Conservation (phyloP, 1,284 basidiomycete genomes). For the Malassezia equina region DNA sequence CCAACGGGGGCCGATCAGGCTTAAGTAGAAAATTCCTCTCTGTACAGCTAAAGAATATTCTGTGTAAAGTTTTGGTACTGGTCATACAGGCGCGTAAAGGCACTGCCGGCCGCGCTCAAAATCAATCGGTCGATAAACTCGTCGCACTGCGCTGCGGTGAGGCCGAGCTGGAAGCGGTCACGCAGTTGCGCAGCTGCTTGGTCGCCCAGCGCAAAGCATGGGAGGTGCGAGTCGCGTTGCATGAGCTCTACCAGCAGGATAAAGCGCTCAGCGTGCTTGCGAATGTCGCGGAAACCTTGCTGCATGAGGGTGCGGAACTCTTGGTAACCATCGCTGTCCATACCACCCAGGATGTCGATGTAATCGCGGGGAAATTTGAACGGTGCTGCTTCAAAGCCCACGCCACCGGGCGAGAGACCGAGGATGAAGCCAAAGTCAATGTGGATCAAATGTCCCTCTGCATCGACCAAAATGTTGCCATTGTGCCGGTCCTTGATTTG, state of each 20-base stretch:
- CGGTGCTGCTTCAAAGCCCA: conserved; percentile 95
- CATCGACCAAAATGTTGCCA: conserved; percentile 91
- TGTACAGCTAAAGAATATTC: conserved; percentile 23
- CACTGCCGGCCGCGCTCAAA: conserved; percentile 33
- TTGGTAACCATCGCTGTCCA: conserved; percentile 63
- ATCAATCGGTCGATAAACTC: conserved; percentile 60
- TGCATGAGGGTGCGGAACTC: conserved; percentile 82
- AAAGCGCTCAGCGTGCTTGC: conserved; percentile 94
- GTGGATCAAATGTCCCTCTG: conserved; percentile 80
- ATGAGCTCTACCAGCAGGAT: conserved; percentile 91
- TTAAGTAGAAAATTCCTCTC: background rate
- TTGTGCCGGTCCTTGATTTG: conserved; percentile 99
- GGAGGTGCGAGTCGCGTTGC: conserved; percentile 77
- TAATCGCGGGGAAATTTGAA: conserved; percentile 96
- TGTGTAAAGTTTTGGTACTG: conserved; percentile 42
- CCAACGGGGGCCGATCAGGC: background rate
- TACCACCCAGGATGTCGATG: conserved; percentile 86
- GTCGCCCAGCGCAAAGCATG: conserved; percentile 84
- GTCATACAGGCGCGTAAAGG: conserved; percentile 46
- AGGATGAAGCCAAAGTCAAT: conserved; percentile 99
- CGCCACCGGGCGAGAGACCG: conserved; percentile 71
- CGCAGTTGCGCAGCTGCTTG: conserved; percentile 73
- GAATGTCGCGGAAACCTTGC: conserved; percentile 80
- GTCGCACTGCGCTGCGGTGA: conserved; percentile 75
- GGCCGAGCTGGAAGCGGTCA: conserved; percentile 82